A percentile compares a stretch with the other conserved stretches of the same genome.
phyloP scores from a whole-genome alignment of 805 yeast species.

The Starmera quercuum region DNA sequence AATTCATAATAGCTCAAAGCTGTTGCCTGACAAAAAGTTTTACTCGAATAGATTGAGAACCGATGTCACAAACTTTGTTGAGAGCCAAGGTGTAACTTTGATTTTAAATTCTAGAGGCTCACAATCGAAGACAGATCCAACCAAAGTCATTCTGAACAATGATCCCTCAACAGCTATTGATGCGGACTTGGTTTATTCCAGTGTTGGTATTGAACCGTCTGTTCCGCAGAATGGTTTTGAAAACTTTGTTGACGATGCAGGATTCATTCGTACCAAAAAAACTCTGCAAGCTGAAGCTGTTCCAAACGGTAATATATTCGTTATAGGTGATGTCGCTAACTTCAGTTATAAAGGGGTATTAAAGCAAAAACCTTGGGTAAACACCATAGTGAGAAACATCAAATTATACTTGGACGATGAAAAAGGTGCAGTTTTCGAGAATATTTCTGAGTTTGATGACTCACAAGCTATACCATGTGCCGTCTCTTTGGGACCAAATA shows the following conservation, averaged over 20 bases:
- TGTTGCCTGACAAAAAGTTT: conserved; percentile 8
- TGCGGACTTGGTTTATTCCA: conserved; percentile 13
- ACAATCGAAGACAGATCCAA: conserved; percentile 1
- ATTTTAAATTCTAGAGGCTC: conserved; percentile 8
- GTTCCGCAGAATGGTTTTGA: conserved; percentile 13
- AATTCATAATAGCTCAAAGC: conserved; percentile 6
- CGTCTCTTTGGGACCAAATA: conserved; percentile 18
- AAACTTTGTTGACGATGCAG: conserved; percentile 7
- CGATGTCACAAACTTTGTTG: conserved; percentile 10
- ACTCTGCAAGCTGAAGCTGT: conserved; percentile 15
- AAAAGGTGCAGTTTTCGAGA: not conserved
- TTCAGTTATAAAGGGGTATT: conserved; percentile 17
- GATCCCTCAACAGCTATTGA: conserved; percentile 2
- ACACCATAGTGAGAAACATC: conserved; percentile 13
- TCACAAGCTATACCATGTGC: conserved; percentile 1
- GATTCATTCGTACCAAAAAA: conserved; percentile 14
- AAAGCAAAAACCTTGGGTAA: conserved; percentile 8
- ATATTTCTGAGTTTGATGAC: not conserved
- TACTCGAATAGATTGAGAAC: conserved; percentile 10
- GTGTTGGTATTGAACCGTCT: conserved; percentile 15
- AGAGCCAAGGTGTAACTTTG: conserved; percentile 10
- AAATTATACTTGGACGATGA: not conserved
- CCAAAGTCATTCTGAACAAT: conserved; percentile 3
- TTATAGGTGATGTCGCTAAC: conserved; percentile 26
- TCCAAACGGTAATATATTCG: conserved; percentile 19